Evolutionary conservation across 208 protist genomes (phyloP).

Genomic region (Borovskyia barvae): DNA sequence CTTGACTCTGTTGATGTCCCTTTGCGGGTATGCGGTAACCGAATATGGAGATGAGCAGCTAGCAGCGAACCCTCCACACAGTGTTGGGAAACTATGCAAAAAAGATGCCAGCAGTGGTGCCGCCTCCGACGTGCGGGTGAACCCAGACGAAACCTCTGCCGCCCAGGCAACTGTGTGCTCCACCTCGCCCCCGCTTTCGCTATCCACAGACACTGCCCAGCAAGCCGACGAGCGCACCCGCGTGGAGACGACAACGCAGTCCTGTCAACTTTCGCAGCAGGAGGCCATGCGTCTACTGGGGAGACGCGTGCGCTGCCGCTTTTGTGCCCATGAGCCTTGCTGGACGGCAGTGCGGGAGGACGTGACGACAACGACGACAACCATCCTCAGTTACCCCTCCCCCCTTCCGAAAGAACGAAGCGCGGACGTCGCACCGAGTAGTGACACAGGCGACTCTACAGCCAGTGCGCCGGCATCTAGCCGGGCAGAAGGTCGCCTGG

Average conservation of each 20-base stretch:
- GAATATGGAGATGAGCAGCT: too few species aligned
- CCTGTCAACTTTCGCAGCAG: neutral
- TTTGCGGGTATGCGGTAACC: conserved; percentile 23
- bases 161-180: neutral
- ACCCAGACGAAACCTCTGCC: neutral
- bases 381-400: too few species aligned
- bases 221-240: neutral
- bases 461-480: too few species aligned
- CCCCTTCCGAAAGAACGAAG: too few species aligned
- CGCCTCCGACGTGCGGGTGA: too few species aligned
- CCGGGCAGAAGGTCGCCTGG: too few species aligned
- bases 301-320: conserved; percentile 11
- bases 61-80: too few species aligned
- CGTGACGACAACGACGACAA: conserved; percentile 8
- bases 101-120: neutral
- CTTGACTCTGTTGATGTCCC: conserved; percentile 27
- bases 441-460: too few species aligned
- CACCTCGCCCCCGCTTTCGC: neutral
- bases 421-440: too few species aligned
- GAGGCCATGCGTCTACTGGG: conserved; percentile 7
- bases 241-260: conserved; percentile 1
- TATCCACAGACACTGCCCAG: neutral
- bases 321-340: conserved; percentile 11
- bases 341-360: conserved; percentile 3
- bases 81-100: too few species aligned